A percentile compares a stretch with the other conserved stretches of the same genome.
phyloP scores from a whole-genome alignment of 345 rosid genomes.

The Fremontodendron californicum region DNA sequence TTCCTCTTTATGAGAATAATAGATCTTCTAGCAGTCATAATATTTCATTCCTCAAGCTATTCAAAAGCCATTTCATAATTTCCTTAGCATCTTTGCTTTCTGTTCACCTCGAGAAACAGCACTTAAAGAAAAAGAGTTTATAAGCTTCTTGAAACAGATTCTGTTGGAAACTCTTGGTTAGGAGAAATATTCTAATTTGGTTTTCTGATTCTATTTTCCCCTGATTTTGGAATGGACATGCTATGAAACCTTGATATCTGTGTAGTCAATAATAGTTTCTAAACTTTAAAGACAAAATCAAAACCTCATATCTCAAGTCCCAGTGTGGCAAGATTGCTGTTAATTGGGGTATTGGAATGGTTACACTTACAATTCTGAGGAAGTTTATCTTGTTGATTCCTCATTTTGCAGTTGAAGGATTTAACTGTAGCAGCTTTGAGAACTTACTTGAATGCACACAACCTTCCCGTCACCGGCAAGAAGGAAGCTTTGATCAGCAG shows the following conservation, averaged over 20 bases:
- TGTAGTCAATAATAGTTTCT: background rate
- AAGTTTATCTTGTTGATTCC: background rate
- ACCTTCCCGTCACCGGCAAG: slow-evolving; percentile 64
- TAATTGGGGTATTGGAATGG: background rate
- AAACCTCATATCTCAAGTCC: background rate
- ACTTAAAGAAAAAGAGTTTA: background rate
- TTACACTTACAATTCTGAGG: background rate
- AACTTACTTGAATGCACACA: slow-evolving; percentile 58
- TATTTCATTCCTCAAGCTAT: background rate
- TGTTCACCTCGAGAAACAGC: background rate
- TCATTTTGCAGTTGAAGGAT: slow-evolving; percentile 62
- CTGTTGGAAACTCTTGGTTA: background rate
- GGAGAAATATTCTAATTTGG: background rate
- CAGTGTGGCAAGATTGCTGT: background rate
- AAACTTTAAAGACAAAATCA: background rate
- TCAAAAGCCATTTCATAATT: background rate
- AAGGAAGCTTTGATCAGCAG: slow-evolving; percentile 71
- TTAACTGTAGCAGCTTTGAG: slow-evolving; percentile 70
- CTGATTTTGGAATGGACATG: background rate
- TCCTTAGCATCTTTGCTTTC: background rate
- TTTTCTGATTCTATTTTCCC: background rate
- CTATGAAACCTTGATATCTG: background rate
- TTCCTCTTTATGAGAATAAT: background rate
- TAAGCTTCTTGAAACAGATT: background rate
- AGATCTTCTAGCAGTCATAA: background rate